Evolutionary conservation across 306 rosid species (phyloP), one percentile per base, ranked within the genome.

Genomic region (Casuarina glauca): DNA sequence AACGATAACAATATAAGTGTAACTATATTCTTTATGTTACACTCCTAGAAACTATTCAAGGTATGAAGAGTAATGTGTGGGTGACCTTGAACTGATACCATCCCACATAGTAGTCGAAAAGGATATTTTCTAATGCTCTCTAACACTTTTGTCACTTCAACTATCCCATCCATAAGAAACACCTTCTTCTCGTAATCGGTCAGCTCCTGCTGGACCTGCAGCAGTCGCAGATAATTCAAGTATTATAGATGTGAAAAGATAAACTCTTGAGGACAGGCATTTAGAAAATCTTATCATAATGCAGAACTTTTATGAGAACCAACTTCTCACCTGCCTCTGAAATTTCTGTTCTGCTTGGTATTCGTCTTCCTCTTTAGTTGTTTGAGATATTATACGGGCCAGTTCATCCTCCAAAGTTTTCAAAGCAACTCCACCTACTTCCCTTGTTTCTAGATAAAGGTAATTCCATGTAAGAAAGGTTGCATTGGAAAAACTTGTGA

Each of bases 41-140:
- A 70, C 53, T 74, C 44, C 50, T 78, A 38, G 43, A 45, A 75
- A 67, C 39, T 46, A 63, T 61, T 70, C 42, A 7, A 55, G 36
- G 38, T 39, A 80, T 12, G 64, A 45, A 70, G 67, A 57, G 19
- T 26, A 48, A 50, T 42, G 5, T 16, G 41, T 61, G 48, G 70
- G 74, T 78, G 73, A 79, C 45, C 17, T 39, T 41, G 49, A 75
- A 72, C 43, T 54, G 62, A 39, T 69, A 43, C 35, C 4, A 70
- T 42, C 48, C 45, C 81, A 12, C 43, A 43, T 11, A 63, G 66
- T 70, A 48, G 43, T 74, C 77, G 63, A 74, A 62, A 87, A 91
- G 98, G 98, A 93, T 91, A 93, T 93, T 69, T 73, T 63, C 88
- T 79, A 73, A 88, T 74, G 60, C 82, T 89, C 69, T 87, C 82